Evolutionary conservation across 1,284 basidiomycete genomes (phyloP).

Genomic region (Omphalotus olearius): DNA sequence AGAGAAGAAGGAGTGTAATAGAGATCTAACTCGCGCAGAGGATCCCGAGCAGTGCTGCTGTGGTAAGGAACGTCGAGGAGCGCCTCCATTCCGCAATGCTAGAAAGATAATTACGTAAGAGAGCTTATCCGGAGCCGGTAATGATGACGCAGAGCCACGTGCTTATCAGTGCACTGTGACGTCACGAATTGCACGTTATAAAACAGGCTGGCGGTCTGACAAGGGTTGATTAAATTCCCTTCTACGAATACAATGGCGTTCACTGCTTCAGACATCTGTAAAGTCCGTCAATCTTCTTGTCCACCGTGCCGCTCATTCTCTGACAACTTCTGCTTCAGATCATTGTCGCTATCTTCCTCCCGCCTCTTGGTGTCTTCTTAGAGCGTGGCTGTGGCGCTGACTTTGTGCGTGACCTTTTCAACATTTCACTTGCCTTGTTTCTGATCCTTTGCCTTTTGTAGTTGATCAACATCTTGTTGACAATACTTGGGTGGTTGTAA

Average conservation of each 20-base stretch:
- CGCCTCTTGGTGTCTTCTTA: conserved; percentile 77
- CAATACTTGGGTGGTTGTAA: conserved; percentile 45
- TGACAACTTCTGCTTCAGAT: conserved; percentile 24
- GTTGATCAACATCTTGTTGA: conserved; percentile 70
- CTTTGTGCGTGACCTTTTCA: conserved; percentile 38
- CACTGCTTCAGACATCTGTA: conserved; percentile 71
- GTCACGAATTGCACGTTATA: too few relatives aligned
- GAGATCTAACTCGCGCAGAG: conserved; percentile 44
- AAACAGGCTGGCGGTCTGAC: too few relatives aligned
- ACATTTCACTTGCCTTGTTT: neutral
- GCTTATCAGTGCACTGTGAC: too few relatives aligned
- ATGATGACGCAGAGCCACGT: too few relatives aligned
- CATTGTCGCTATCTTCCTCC: conserved; percentile 68
- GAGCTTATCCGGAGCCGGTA: too few relatives aligned
- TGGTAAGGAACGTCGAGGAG: conserved; percentile 42
- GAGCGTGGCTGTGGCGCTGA: conserved; percentile 74
- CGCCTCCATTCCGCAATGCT: conserved; percentile 11
- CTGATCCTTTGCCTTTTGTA: conserved; percentile 19
- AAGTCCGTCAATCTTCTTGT: conserved; percentile 37
- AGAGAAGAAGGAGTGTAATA: conserved; percentile 29
- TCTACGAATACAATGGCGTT: conserved; percentile 51
- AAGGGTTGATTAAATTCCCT: neutral
- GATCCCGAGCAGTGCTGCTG: conserved; percentile 19
- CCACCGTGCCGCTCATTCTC: neutral
- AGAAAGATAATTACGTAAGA: too few relatives aligned